A percentile compares a stretch with the other conserved stretches of the same genome.
These are phyloP conservation scores for Hibiscus tridactylites DNA, from an alignment of 345 rosid genomes.

Conservation along the genomic window DNA sequence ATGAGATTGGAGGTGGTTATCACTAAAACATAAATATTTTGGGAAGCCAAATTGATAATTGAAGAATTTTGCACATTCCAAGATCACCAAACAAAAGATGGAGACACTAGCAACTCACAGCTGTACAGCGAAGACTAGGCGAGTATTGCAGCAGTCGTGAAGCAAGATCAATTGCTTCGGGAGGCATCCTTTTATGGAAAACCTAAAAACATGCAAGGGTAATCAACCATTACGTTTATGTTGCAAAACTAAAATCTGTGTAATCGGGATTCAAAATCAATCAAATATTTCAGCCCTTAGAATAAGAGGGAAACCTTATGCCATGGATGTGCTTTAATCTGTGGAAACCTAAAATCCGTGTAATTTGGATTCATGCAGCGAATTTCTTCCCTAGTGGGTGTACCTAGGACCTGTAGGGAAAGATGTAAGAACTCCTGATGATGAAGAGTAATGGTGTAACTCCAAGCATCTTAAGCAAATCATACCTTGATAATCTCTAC, in stretches of 20 bases:
- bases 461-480: neutral
- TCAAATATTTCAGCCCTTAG: neutral
- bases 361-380: slow-evolving; percentile 94
- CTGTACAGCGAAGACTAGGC: slow-evolving; percentile 77
- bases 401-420: slow-evolving; percentile 69
- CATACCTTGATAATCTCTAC: slow-evolving; percentile 89
- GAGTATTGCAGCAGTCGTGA: slow-evolving; percentile 80
- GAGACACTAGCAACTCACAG: slow-evolving; percentile 37
- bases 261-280: neutral
- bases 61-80: neutral
- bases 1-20: neutral
- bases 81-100: neutral
- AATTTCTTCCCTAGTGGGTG: slow-evolving; percentile 91
- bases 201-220: slow-evolving; percentile 25
- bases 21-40: neutral
- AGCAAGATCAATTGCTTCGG: slow-evolving; percentile 82
- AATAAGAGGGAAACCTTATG: slow-evolving; percentile 49
- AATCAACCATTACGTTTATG: neutral
- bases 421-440: slow-evolving; percentile 9
- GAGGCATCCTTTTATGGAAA: slow-evolving; percentile 84
- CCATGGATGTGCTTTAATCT: slow-evolving; percentile 92
- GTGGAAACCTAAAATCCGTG: slow-evolving; percentile 82
- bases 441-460: neutral
- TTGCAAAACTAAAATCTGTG: neutral
- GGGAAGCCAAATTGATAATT: neutral